Conservation (phyloP, 345 rosid species). For the Melaleuca quinquenervia region DNA sequence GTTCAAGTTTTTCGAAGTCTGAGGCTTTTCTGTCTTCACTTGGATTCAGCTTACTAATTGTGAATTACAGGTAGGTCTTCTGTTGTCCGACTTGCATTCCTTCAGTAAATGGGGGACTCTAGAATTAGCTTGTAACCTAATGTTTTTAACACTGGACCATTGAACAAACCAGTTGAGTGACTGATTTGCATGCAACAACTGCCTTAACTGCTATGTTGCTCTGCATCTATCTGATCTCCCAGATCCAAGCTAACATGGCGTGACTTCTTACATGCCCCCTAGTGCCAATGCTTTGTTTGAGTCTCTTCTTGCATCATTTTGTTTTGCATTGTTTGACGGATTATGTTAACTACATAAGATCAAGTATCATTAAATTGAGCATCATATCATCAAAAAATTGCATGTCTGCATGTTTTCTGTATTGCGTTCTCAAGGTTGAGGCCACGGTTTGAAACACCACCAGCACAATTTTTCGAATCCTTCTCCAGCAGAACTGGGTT, state of each 20-base stretch:
- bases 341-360: not conserved
- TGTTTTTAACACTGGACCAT: not conserved
- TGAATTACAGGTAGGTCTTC: constrained; percentile 68
- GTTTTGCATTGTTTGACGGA: not conserved
- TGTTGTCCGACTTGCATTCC: not conserved
- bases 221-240: not conserved
- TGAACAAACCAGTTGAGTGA: not conserved
- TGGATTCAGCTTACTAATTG: constrained; percentile 69
- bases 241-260: not conserved
- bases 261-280: not conserved
- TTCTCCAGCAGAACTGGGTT: not conserved
- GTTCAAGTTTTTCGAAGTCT: constrained; percentile 50
- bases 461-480: not conserved
- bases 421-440: not conserved
- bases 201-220: not conserved
- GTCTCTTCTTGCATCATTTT: not conserved
- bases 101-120: not conserved
- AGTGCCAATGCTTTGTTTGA: not conserved
- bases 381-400: not conserved
- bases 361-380: not conserved
- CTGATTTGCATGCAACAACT: not conserved
- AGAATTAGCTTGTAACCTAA: not conserved
- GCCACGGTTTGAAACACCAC: not conserved
- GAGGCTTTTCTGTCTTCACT: constrained; percentile 81
- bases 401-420: not conserved